Evolutionary conservation across 2,329 filamentous ascomycete species (phyloP).

Genomic region (Diplodia corticola): DNA sequence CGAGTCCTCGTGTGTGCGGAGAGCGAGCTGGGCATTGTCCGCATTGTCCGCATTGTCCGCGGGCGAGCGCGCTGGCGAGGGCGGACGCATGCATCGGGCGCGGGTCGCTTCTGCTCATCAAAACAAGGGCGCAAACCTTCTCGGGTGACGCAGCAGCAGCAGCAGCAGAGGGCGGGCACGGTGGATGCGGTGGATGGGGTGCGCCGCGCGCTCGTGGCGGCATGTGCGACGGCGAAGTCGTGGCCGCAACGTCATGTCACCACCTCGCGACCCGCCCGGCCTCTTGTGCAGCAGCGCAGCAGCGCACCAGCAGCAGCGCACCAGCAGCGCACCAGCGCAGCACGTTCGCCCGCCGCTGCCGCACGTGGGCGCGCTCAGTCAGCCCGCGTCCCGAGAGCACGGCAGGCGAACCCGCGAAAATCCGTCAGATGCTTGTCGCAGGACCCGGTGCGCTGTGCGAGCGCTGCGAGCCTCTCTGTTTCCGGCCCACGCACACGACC

Average conservation of each 20-base stretch:
- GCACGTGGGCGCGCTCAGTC: conserved; percentile 20
- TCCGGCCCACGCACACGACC: background rate
- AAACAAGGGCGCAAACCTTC: conserved; percentile 12
- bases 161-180: background rate
- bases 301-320: too few species aligned
- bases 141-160: conserved; percentile 19
- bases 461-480: conserved; percentile 8
- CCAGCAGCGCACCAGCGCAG: too few species aligned
- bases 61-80: background rate
- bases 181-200: background rate
- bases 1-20: background rate
- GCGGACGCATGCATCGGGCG: conserved; percentile 3
- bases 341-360: background rate
- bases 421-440: conserved; percentile 18
- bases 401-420: conserved; percentile 14
- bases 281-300: background rate
- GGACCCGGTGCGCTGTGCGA: background rate
- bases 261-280: background rate
- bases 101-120: conserved; percentile 18
- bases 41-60: background rate
- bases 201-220: background rate
- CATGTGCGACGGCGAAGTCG: conserved; percentile 3
- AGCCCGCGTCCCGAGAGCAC: conserved; percentile 14
- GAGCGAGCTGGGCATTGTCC: background rate
- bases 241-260: conserved; percentile 8